Base-by-base conservation (phyloP, 441 rosid genomes). In the Eruca vesicaria region DNA sequence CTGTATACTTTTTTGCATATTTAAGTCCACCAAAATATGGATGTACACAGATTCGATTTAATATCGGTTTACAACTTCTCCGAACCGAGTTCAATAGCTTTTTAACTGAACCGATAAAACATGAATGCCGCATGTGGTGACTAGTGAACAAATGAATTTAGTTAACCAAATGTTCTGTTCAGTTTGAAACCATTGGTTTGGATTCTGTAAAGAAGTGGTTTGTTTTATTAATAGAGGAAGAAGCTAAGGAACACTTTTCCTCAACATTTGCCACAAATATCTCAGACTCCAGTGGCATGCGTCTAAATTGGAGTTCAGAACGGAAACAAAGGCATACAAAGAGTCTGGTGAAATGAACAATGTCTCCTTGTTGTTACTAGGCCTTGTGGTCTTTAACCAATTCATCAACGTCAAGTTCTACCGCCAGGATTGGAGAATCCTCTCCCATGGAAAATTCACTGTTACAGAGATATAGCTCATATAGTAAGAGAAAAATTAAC, bases 321-420 rank as follows among this genome's bases (percentile, higher is more conserved):
- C 52, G 43, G 32, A 57, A 63, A 69, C 69, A 69, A 57, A 69
- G 50, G 19, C 19, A 53, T 68, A 69, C 52, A n/a, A 23, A 23
- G 26, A 23, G 26, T 23, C 26, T 23, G 26, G 26, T 23, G 26
- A 69, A 55, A 8, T 38, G 58, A 66, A 56, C 31, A 38, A 63
- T 56, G 26, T 31, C 56, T 45, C 66, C 21, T 76, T 33, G 48
- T 58, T 14, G 66, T 77, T 81, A 85, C 20, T 82, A 85, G 9
- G 86, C 81, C 80, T 89, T 89, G 88, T 87, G 96, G 76, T 86
- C 84, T 82, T 87, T 91, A 26, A 83, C 80, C 96, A 94, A 77
- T 80, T 91, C 97, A 10, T 89, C 92, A 11, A 94, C 91, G 45
- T 94, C 94, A 74, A 94, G 86, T 76, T 91, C 98, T 63, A 91